Evolutionary conservation across 2,329 filamentous ascomycete species (phyloP).

Genomic region (Botrytis elliptica): DNA sequence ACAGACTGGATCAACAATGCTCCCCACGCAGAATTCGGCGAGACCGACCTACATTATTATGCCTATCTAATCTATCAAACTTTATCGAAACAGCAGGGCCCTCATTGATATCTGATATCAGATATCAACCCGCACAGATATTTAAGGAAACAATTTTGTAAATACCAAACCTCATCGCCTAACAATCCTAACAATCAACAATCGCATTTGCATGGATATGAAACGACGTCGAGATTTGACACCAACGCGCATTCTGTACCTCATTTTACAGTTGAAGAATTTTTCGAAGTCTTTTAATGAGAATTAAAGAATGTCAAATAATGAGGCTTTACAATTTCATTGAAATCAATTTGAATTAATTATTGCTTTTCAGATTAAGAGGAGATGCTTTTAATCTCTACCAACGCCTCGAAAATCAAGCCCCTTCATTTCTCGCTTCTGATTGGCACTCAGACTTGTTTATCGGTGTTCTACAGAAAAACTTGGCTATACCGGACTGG

Average conservation of each 20-base stretch:
- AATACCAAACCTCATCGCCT: slow-evolving; percentile 1
- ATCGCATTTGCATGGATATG: neutral
- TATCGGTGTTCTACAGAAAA: neutral
- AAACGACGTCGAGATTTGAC: neutral
- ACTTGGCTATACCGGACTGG: too few species aligned
- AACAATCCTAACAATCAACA: neutral
- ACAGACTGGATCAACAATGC: neutral
- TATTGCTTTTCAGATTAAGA: neutral
- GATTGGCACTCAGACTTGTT: neutral
- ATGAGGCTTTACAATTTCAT: neutral
- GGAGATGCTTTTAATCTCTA: neutral
- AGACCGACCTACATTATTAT: neutral
- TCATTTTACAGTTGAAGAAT: neutral
- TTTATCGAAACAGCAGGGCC: neutral
- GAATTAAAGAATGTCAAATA: neutral
- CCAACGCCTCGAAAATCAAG: neutral
- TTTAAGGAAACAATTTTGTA: neutral
- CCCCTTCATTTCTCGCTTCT: slow-evolving; percentile 14
- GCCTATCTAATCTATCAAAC: neutral
- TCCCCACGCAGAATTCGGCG: neutral
- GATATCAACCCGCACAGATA: neutral
- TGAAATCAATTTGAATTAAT: neutral
- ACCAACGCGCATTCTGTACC: neutral
- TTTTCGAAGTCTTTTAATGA: neutral
- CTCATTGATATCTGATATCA: neutral